A percentile compares a stretch with the other conserved stretches of the same genome.
Conservation (phyloP, 2,329 filamentous ascomycete species). For the Neofusicoccum cordaticola region DNA sequence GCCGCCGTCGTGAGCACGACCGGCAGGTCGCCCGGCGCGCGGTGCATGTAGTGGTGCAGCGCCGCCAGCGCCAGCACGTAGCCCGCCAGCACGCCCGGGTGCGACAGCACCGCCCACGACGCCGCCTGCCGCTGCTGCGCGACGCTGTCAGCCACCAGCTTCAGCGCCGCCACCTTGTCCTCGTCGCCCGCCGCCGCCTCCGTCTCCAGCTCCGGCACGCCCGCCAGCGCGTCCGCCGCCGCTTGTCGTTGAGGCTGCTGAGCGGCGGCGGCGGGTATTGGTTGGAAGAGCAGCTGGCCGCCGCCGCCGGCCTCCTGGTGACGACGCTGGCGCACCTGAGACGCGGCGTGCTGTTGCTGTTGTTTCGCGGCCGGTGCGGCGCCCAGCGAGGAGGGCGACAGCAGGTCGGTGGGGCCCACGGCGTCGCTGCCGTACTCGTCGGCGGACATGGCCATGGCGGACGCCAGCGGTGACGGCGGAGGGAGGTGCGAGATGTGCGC, state of each 20-base stretch:
- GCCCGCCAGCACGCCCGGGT: conserved; percentile 27
- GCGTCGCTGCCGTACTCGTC: conserved; percentile 22
- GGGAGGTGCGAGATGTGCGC: conserved; percentile 41
- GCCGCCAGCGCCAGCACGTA: conserved; percentile 40
- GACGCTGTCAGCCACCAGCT: conserved; percentile 75
- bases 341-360: neutral
- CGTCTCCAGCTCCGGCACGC: conserved; percentile 63
- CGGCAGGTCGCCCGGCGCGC: conserved; percentile 49
- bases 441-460: conserved; percentile 31
- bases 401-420: conserved; percentile 5
- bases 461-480: conserved; percentile 33
- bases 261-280: neutral
- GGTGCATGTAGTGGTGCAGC: conserved; percentile 40
- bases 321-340: conserved; percentile 21
- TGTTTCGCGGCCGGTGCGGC: conserved; percentile 1
- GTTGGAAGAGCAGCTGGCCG: too few species aligned
- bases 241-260: conserved; percentile 20
- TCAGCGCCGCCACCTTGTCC: conserved; percentile 66
- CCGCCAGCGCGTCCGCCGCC: conserved; percentile 40
- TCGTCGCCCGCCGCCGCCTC: conserved; percentile 49
- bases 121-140: conserved; percentile 76
- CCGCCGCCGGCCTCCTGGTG: conserved; percentile 20
- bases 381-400: conserved; percentile 1
- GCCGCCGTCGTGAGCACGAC: conserved; percentile 57
- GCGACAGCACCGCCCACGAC: conserved; percentile 53